These are phyloP conservation scores for Xanthoparmelia taractica DNA, from an alignment of 495 filamentous ascomycete species.

Conservation along the genomic window DNA sequence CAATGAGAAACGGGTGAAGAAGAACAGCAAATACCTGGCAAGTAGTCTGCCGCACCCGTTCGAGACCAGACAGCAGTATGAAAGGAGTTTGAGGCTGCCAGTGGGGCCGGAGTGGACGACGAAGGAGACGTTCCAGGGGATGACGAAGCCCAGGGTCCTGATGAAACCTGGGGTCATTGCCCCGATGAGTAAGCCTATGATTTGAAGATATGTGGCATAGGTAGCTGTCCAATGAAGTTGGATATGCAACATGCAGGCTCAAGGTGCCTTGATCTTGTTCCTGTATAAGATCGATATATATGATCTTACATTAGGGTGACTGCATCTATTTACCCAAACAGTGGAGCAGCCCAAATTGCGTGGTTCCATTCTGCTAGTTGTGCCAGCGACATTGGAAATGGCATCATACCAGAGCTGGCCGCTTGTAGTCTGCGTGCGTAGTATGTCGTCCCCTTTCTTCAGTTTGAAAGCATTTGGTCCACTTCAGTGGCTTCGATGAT, in stretches of 20 bases:
- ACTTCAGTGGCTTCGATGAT: constrained; percentile 1
- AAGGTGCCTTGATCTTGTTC: background rate
- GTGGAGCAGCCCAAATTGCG: background rate
- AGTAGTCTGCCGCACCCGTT: constrained; percentile 75
- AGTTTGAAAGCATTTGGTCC: background rate
- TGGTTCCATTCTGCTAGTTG: background rate
- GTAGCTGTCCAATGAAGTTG: background rate
- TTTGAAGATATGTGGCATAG: constrained; percentile 31
- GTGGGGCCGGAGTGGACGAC: constrained; percentile 92
- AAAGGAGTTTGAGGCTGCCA: constrained; percentile 75
- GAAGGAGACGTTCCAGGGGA: constrained; percentile 82
- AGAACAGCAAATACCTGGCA: constrained; percentile 87
- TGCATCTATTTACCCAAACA: background rate
- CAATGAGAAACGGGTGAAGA: constrained; percentile 83
- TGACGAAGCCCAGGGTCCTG: constrained; percentile 85
- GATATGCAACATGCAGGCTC: background rate
- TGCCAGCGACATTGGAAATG: no score
- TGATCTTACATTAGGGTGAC: background rate
- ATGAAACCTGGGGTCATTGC: constrained; percentile 88
- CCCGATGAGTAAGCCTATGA: constrained; percentile 73
- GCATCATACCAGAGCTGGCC: background rate
- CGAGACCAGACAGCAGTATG: constrained; percentile 82
- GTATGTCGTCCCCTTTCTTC: background rate
- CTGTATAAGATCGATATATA: background rate
- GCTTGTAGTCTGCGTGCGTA: background rate